Evolutionary conservation across 106 monocot species (phyloP).

Genomic region (Triglochin maritima): DNA sequence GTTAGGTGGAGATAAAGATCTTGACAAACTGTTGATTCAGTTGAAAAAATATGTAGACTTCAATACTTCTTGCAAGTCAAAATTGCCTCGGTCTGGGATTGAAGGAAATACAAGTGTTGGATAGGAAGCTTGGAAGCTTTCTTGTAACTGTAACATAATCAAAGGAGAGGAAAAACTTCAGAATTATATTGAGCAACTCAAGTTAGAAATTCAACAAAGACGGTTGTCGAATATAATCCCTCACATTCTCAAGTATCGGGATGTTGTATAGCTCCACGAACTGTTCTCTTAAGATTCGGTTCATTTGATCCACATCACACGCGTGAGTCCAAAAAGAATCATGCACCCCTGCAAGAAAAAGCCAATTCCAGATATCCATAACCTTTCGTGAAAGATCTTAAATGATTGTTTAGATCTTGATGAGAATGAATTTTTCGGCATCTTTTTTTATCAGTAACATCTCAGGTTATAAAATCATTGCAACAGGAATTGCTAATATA

Average conservation of each 20-base stretch:
- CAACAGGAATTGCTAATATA: no score
- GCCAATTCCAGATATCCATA: neutral
- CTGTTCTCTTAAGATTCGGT: conserved; percentile 60
- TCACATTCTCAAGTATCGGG: conserved; percentile 78
- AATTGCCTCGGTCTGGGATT: conserved; percentile 55
- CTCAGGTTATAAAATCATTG: no score
- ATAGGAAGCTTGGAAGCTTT: conserved; percentile 58
- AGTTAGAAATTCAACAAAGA: neutral
- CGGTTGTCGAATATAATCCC: neutral
- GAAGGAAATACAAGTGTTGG: conserved; percentile 61
- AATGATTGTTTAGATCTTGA: no score
- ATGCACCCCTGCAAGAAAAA: conserved; percentile 52
- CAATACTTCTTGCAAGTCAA: conserved; percentile 56
- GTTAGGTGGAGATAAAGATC: no score
- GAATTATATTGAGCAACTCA: neutral
- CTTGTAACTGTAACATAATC: conserved; percentile 41
- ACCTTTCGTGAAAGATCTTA: neutral
- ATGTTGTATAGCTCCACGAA: conserved; percentile 78
- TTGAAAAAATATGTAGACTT: conserved; percentile 85
- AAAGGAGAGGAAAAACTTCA: neutral
- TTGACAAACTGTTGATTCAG: conserved; percentile 7
- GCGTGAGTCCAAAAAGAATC: conserved; percentile 96
- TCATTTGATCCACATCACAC: conserved; percentile 83
- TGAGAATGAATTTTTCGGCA: no score
- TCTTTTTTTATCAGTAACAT: no score